Evolutionary conservation across 139 green algal genomes (phyloP), one percentile per base, ranked within the genome.

Genomic region (Chlorella sp.): DNA sequence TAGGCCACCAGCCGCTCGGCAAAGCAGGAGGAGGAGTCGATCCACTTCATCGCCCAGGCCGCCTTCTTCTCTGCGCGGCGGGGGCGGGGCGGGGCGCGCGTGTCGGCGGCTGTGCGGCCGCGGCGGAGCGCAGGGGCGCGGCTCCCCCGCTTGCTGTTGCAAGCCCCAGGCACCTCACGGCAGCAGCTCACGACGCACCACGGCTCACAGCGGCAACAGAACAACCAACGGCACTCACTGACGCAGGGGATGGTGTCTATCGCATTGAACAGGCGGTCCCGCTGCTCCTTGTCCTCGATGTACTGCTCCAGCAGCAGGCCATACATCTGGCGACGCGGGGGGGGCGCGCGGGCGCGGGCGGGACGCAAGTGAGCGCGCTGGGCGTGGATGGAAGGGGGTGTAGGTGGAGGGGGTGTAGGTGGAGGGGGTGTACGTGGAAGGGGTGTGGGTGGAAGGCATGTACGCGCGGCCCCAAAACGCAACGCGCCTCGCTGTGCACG

Each of bases 1-100:
- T 92, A 94, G 11, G 88, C 90, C 35, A 94, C 74, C 40, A 94
- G 85, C 42, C 88, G 76, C 76, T 90, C 79, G 3, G 88, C 88
- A 82, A 94, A 94, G 67, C 46, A 82, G 46, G n/a, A 79, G 64
- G 27, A 67, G 77, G 58, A 82, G 38, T 82, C 81, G 64, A 98
- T 98, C 96, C 96, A 99, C 69, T 87, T 89, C 43, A 98, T 68
- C 1, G 96, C 96, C 96, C 96, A 99, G n/a, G 94, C 74, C 2
- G 96, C 95, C 90, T 99, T 98, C 76, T 87, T 94, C 71, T 43
- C 70, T 74, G 68, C 51, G 50, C 23, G 35, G 25, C 7, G 68
- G n/a, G 25, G 61, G 15, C 17, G 5, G 31, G 45, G 29, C 29
- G 45, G 27, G 55, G 46, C n/a, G 11, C 63, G 27, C 33, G 41